These are phyloP conservation scores for Phytophthora cryptogea DNA, from an alignment of 352 stramenopile species.

Conservation along the genomic window DNA sequence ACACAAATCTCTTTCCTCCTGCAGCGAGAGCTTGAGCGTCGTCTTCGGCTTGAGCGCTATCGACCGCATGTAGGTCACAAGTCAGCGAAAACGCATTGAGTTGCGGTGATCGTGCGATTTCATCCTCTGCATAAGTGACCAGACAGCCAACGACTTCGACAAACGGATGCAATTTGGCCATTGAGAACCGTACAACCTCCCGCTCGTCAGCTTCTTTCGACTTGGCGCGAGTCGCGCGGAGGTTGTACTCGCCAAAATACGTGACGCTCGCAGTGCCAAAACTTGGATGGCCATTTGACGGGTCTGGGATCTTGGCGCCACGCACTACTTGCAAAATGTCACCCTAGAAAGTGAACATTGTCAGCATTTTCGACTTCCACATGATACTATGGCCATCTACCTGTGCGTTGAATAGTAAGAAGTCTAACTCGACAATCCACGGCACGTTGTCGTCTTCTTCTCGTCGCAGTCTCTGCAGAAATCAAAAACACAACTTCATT, in stretches of 20 bases:
- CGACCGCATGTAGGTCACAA: conserved; percentile 38
- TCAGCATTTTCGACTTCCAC: neutral
- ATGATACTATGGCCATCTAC: conserved; percentile 8
- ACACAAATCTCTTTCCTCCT: conserved; percentile 29
- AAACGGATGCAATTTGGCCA: conserved; percentile 46
- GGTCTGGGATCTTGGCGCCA: conserved; percentile 16
- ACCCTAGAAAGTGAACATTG: conserved; percentile 23
- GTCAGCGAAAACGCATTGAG: conserved; percentile 56
- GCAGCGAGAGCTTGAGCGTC: conserved; percentile 32
- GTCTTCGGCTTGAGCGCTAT: conserved; percentile 31
- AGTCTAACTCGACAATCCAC: conserved; percentile 57
- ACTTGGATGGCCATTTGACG: neutral
- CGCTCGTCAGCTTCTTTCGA: conserved; percentile 50
- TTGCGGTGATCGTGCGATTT: conserved; percentile 45
- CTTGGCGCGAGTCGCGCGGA: conserved; percentile 38
- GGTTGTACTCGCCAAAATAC: conserved; percentile 44
- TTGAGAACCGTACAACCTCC: conserved; percentile 41
- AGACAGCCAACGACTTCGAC: conserved; percentile 57
- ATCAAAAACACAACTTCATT: neutral
- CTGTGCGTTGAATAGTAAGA: conserved; percentile 63
- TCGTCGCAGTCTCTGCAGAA: conserved; percentile 37
- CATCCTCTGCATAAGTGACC: conserved; percentile 50
- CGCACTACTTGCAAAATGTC: conserved; percentile 51
- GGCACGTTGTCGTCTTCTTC: conserved; percentile 32
- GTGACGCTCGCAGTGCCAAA: conserved; percentile 1